These are phyloP conservation scores for Alternaria arborescens DNA, from an alignment of 2,329 filamentous ascomycete genomes.

Conservation along the genomic window DNA sequence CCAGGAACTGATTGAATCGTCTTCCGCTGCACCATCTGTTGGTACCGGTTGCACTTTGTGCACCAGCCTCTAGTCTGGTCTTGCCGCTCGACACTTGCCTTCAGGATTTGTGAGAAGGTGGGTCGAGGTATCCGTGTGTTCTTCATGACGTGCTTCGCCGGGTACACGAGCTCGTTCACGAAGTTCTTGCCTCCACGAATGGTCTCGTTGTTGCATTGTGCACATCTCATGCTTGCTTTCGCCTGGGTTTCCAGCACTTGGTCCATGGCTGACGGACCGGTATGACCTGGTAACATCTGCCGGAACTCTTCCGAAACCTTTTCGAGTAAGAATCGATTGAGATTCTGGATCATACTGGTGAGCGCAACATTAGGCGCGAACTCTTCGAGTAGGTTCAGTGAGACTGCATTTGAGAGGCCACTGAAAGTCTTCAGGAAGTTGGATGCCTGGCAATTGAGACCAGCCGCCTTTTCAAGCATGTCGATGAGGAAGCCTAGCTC, in stretches of 20 bases:
- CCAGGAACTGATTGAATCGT: slow-evolving; percentile 82
- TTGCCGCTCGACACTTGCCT: slow-evolving; percentile 88
- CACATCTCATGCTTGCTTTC: slow-evolving; percentile 79
- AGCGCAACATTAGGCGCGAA: slow-evolving; percentile 76
- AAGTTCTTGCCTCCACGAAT: slow-evolving; percentile 79
- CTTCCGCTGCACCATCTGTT: slow-evolving; percentile 84
- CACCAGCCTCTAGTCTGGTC: slow-evolving; percentile 93
- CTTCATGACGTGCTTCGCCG: slow-evolving; percentile 65
- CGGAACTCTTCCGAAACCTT: slow-evolving; percentile 81
- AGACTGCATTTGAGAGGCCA: slow-evolving; percentile 78
- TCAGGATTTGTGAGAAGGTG: slow-evolving; percentile 88
- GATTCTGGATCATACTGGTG: slow-evolving; percentile 82
- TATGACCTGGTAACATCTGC: slow-evolving; percentile 68
- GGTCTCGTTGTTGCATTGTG: slow-evolving; percentile 87
- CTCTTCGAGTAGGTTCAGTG: slow-evolving; percentile 84
- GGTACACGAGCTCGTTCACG: slow-evolving; percentile 87
- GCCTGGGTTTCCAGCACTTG: slow-evolving; percentile 76
- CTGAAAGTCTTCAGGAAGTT: slow-evolving; percentile 92
- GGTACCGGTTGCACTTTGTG: slow-evolving; percentile 87
- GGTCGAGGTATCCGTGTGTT: slow-evolving; percentile 64
- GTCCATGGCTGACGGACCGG: slow-evolving; percentile 68
- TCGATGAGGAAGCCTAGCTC: slow-evolving; percentile 96
- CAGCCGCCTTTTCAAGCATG: slow-evolving; percentile 96
- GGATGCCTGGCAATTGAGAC: slow-evolving; percentile 93
- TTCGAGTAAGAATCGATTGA: slow-evolving; percentile 86